Evolutionary conservation across 1,284 basidiomycete genomes (phyloP).

Genomic region (Fistulinella cinereoalba): DNA sequence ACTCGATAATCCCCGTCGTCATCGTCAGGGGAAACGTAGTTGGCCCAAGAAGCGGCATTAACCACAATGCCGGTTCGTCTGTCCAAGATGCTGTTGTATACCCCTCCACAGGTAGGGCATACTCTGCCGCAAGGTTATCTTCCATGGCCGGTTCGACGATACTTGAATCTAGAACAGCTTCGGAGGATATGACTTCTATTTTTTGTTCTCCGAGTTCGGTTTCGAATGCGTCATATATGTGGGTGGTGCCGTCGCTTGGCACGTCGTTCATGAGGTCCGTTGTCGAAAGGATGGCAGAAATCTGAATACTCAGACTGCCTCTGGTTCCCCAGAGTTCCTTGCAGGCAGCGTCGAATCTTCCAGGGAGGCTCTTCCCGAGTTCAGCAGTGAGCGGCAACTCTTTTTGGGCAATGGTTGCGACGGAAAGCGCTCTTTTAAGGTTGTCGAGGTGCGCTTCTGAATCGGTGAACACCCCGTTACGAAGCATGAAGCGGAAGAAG

Average conservation of each 20-base stretch:
- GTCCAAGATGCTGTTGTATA: conserved; percentile 33
- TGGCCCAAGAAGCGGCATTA: conserved; percentile 44
- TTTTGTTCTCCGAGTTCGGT: conserved; percentile 21
- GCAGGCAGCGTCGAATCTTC: conserved; percentile 41
- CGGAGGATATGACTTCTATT: conserved; percentile 28
- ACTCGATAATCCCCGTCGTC: conserved; percentile 47
- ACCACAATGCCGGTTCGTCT: conserved; percentile 24
- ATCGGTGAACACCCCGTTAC: conserved; percentile 38
- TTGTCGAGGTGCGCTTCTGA: conserved; percentile 19
- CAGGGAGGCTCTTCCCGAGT: conserved; percentile 40
- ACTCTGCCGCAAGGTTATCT: conserved; percentile 24
- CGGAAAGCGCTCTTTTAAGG: conserved; percentile 34
- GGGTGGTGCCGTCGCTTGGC: neutral
- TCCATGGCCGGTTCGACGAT: conserved; percentile 32
- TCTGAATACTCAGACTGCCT: conserved; percentile 19
- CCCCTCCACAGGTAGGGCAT: conserved; percentile 16
- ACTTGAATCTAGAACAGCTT: conserved; percentile 30
- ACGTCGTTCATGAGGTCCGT: too few relatives aligned
- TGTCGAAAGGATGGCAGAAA: conserved; percentile 8
- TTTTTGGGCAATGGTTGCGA: conserved; percentile 37
- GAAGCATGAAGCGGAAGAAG: conserved; percentile 48
- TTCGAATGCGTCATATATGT: conserved; percentile 19
- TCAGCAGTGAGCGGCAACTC: conserved; percentile 46
- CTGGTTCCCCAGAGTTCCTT: conserved; percentile 36
- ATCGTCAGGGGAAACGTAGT: conserved; percentile 46